phyloP scores from a whole-genome alignment of 257 asterid genomes.

The Capsicum chinense region DNA sequence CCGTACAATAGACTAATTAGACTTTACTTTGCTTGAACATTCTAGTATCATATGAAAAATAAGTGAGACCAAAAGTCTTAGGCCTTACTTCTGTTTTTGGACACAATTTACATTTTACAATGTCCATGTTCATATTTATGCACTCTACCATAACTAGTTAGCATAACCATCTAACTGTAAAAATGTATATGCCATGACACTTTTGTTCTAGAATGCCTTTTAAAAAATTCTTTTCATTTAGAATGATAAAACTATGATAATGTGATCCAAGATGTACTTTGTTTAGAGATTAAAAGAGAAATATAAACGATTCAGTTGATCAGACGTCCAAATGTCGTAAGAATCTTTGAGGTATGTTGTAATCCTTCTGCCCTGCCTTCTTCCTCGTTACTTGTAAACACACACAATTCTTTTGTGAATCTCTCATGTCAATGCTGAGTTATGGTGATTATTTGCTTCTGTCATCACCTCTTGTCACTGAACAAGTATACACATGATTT shows the following conservation, averaged over 20 bases:
- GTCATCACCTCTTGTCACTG: not conserved
- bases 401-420: not conserved
- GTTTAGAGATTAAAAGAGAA: slow-evolving; percentile 73
- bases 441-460: not conserved
- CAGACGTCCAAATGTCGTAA: slow-evolving; percentile 78
- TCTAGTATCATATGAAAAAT: not conserved
- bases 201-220: not conserved
- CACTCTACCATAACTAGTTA: not conserved
- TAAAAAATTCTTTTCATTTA: not conserved
- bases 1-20: not conserved
- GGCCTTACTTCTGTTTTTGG: not conserved
- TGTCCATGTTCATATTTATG: not conserved
- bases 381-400: not conserved
- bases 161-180: not conserved
- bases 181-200: not conserved
- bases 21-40: not conserved
- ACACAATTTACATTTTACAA: not conserved
- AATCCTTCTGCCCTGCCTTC: not conserved
- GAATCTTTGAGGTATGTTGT: slow-evolving; percentile 61
- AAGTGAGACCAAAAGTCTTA: not conserved
- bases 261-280: not conserved
- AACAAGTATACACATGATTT: not conserved
- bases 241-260: not conserved
- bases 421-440: not conserved
- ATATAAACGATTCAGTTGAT: slow-evolving; percentile 85